Evolutionary conservation across 1,284 basidiomycete genomes (phyloP).

Genomic region (Cryptococcus deneoformans): DNA sequence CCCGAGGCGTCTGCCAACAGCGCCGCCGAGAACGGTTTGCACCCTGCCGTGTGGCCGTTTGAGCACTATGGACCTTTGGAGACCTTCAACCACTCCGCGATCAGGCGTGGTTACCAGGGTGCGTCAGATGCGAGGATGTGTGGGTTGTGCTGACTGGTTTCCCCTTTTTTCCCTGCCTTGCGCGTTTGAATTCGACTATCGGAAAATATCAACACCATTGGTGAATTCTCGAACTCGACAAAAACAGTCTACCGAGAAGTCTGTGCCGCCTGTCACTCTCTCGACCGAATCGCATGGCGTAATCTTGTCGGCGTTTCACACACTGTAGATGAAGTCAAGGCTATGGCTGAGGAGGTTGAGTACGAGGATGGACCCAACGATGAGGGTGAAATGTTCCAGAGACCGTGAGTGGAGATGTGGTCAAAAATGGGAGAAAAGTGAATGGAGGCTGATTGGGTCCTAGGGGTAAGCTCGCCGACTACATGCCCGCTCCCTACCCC

Average conservation of each 20-base stretch:
- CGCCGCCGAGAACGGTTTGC: slow-evolving; percentile 90
- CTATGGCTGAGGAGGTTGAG: slow-evolving; percentile 94
- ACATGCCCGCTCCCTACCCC: slow-evolving; percentile 92
- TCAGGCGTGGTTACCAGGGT: slow-evolving; percentile 90
- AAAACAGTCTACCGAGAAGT: slow-evolving; percentile 90
- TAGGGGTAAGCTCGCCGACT: slow-evolving; percentile 67
- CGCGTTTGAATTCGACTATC: neutral
- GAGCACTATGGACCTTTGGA: slow-evolving; percentile 82
- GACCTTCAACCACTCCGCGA: slow-evolving; percentile 90
- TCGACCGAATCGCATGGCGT: slow-evolving; percentile 99
- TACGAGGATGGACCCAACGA: slow-evolving; percentile 96
- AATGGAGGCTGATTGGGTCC: neutral
- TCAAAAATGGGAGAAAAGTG: neutral
- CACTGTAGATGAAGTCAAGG: slow-evolving; percentile 86
- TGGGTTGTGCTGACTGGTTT: neutral
- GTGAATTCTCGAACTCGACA: neutral
- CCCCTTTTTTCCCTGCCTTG: neutral
- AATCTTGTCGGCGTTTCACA: slow-evolving; percentile 99
- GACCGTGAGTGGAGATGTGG: slow-evolving; percentile 63
- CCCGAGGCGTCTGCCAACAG: slow-evolving; percentile 86
- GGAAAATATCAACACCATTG: neutral
- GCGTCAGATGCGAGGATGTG: slow-evolving; percentile 12
- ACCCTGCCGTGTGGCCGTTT: slow-evolving; percentile 87
- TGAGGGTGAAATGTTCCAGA: slow-evolving; percentile 96
- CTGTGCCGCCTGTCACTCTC: slow-evolving; percentile 97